Evolutionary conservation across 2,329 filamentous ascomycete species (phyloP).

Genomic region (Verticillium isaacii): DNA sequence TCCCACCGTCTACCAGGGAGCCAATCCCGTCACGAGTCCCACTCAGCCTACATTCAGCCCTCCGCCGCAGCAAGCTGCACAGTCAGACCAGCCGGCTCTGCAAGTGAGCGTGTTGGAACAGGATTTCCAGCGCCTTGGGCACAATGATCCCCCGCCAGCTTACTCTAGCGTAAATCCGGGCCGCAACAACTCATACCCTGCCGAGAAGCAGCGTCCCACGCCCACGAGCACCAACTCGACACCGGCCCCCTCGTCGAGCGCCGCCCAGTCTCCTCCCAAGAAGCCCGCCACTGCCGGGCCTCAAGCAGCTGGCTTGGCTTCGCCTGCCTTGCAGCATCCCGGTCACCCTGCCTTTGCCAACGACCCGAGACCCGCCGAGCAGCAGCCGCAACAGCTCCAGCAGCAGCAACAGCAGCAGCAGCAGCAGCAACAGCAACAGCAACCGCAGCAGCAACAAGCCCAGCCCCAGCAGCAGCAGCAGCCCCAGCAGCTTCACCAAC

Average conservation of each 20-base stretch:
- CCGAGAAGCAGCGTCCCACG: slow-evolving; percentile 65
- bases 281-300: slow-evolving; percentile 19
- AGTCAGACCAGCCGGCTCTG: slow-evolving; percentile 20
- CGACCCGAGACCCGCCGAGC: slow-evolving; percentile 55
- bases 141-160: slow-evolving; percentile 86
- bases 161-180: slow-evolving; percentile 72
- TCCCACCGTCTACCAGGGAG: slow-evolving; percentile 86
- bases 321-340: slow-evolving; percentile 50
- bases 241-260: slow-evolving; percentile 19
- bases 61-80: slow-evolving; percentile 32
- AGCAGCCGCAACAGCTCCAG: slow-evolving; percentile 36
- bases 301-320: slow-evolving; percentile 29
- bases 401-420: slow-evolving; percentile 19
- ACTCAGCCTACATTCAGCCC: slow-evolving; percentile 36
- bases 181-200: slow-evolving; percentile 60
- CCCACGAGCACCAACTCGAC: slow-evolving; percentile 18
- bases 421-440: slow-evolving; percentile 1
- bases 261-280: slow-evolving; percentile 24
- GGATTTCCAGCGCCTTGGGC: slow-evolving; percentile 78
- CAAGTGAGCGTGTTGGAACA: slow-evolving; percentile 74
- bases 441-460: neutral
- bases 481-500: neutral
- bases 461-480: neutral
- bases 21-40: slow-evolving; percentile 60
- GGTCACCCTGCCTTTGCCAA: slow-evolving; percentile 90